These are phyloP conservation scores for Pilaira anomala DNA, from an alignment of 192 early-diverging fungal species.

Conservation along the genomic window DNA sequence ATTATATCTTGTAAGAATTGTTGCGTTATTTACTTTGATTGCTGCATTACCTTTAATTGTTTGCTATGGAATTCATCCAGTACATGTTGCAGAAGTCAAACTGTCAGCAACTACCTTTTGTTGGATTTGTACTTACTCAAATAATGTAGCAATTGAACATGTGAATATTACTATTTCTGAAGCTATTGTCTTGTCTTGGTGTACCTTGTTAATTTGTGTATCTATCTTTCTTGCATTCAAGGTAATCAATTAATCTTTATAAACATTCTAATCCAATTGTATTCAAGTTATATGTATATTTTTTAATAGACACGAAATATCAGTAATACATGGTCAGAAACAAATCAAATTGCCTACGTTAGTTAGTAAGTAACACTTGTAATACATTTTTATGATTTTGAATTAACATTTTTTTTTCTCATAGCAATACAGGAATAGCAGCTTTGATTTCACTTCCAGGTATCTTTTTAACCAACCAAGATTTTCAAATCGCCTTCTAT, in stretches of 20 bases:
- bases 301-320: conserved; percentile 47
- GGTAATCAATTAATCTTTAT: conserved; percentile 28
- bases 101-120: conserved; percentile 7
- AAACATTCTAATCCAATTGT: too few relatives aligned
- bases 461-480: conserved; percentile 17
- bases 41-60: conserved; percentile 13
- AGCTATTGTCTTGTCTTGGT: conserved; percentile 9
- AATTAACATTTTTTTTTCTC: neutral
- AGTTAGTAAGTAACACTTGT: conserved; percentile 41
- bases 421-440: conserved; percentile 23
- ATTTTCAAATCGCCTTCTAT: conserved; percentile 19
- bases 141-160: conserved; percentile 20
- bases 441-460: conserved; percentile 7
- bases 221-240: conserved; percentile 39
- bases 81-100: neutral
- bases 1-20: conserved; percentile 12
- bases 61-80: conserved; percentile 20
- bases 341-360: conserved; percentile 46
- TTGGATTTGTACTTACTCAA: conserved; percentile 18
- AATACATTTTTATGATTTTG: neutral
- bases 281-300: too few relatives aligned
- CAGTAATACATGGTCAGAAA: conserved; percentile 44
- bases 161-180: conserved; percentile 32
- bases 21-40: conserved; percentile 7
- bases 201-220: conserved; percentile 21